Base-by-base conservation (phyloP, 768 basidiomycete species). In the Boletus sp. region DNA sequence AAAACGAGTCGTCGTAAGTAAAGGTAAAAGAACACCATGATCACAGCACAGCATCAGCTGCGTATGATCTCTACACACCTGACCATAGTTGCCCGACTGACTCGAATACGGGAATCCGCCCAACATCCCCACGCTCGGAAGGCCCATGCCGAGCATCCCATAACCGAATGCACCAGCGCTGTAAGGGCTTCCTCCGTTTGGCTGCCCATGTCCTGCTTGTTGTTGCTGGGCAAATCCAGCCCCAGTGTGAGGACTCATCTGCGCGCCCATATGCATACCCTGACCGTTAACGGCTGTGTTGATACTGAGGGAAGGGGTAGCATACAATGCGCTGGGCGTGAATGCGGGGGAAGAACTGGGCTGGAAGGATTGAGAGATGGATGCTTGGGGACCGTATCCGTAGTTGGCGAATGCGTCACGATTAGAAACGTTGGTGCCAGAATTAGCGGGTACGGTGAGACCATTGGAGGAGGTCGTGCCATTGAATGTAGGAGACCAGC, bases 341-440 rank as follows among this genome's bases (percentile, higher is more conserved):
- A 85, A 86, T 55, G 62, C 77, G 63, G 70, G 75, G 30, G 80
- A 80, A 69, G 72, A 77, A 65, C 67, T 78, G 1, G 68, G 68
- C 40, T 72, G 72, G 70, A 80, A 86, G 18, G 77, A 75, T 63
- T 87, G 87, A 50, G 79, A 71, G 58, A 85, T 82, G 71, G 74
- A 82, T 33, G 87, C 85, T 64, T 89, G 85, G 17, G 87, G 85
- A 20, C 89, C 90, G 66, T 92, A 93, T 60, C 91, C 91, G 65
- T 92, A 92, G 79, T 92, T 92, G 57, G 89, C 89, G 69, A 89
- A 92, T 24, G 85, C 82, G 69, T 90, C 87, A 47, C 85, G 82
- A 55, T 80, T 71, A 52, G 80, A 76, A 64, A 67, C 67, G 54
- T 69, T 68, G 49, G 72, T 56, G 45, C 73, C 70, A 17, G 71